These are phyloP conservation scores for Fusarium luffae DNA, from an alignment of 2,329 filamentous ascomycete species.

Conservation along the genomic window DNA sequence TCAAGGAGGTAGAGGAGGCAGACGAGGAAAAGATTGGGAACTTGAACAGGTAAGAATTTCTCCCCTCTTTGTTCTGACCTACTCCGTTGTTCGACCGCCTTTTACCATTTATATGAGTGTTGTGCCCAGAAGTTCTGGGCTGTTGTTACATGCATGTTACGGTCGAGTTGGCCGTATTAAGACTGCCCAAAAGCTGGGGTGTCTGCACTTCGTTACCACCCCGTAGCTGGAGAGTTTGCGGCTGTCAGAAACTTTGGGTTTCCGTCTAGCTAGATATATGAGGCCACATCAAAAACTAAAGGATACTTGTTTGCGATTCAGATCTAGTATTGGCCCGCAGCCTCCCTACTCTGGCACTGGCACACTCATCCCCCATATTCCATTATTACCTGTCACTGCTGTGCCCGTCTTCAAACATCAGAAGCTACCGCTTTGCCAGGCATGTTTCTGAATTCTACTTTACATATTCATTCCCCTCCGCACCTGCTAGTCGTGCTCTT, in stretches of 20 bases:
- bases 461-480: slow-evolving; percentile 1
- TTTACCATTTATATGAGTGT: not conserved
- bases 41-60: slow-evolving; percentile 76
- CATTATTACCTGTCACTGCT: slow-evolving; percentile 18
- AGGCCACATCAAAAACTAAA: not conserved
- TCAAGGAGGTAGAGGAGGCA: slow-evolving; percentile 73
- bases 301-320: slow-evolving; percentile 13
- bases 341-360: slow-evolving; percentile 6
- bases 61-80: slow-evolving; percentile 6
- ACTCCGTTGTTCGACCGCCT: not conserved
- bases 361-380: slow-evolving; percentile 5
- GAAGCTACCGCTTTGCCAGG: slow-evolving; percentile 9
- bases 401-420: slow-evolving; percentile 2
- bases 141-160: not conserved
- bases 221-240: not conserved
- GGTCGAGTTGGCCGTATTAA: slow-evolving; percentile 4
- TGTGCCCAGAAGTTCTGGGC: slow-evolving; percentile 19
- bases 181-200: not conserved
- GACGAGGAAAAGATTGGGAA: slow-evolving; percentile 82
- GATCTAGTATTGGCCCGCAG: not conserved
- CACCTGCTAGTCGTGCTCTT: slow-evolving; percentile 9
- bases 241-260: not conserved
- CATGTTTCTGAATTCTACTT: slow-evolving; percentile 13
- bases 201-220: slow-evolving; percentile 4
- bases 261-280: not conserved